Base-by-base conservation (phyloP, 208 protist species). In the Trypanosoma avium region DNA sequence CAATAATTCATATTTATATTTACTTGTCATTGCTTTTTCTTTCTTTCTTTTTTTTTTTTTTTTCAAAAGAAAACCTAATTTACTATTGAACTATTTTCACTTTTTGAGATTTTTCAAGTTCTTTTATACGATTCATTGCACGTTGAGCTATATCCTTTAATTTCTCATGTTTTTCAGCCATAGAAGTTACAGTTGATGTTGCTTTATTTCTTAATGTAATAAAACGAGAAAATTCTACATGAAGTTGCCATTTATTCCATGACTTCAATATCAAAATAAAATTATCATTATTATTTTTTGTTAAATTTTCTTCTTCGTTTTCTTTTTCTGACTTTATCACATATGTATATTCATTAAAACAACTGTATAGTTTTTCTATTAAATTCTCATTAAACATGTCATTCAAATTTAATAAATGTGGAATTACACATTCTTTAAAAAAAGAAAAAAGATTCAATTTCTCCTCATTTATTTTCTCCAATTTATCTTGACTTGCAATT, bases 21-120 rank as follows among this genome's bases (percentile, higher is more conserved):
- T n/a, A n/a, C n/a, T n/a, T n/a, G n/a, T n/a, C n/a, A n/a, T n/a
- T n/a, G n/a, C n/a, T n/a, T n/a, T n/a, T n/a, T n/a, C n/a, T n/a
- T n/a, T n/a, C n/a, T n/a, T n/a, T n/a, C n/a, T n/a, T n/a, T n/a
- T n/a, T n/a, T n/a, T n/a, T n/a, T n/a, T n/a, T n/a, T n/a, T n/a
- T n/a, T n/a, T n/a, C n/a, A n/a, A n/a, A n/a, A n/a, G n/a, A n/a
- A n/a, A n/a, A n/a, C n/a, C n/a, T n/a, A n/a, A n/a, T n/a, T n/a
- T n/a, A n/a, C n/a, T n/a, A n/a, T n/a, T n/a, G n/a, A n/a, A n/a
- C n/a, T n/a, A n/a, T n/a, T n/a, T n/a, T n/a, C n/a, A n/a, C n/a
- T n/a, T n/a, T n/a, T n/a, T n/a, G n/a, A n/a, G n/a, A 42, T 38
- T 19, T 21, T 47, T 73, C 67, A 9, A 73, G 47, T 26, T 42